Evolutionary conservation across 306 rosid genomes (phyloP), one percentile per base, ranked within the genome.

Genomic region (Casuarina cunninghamiana): DNA sequence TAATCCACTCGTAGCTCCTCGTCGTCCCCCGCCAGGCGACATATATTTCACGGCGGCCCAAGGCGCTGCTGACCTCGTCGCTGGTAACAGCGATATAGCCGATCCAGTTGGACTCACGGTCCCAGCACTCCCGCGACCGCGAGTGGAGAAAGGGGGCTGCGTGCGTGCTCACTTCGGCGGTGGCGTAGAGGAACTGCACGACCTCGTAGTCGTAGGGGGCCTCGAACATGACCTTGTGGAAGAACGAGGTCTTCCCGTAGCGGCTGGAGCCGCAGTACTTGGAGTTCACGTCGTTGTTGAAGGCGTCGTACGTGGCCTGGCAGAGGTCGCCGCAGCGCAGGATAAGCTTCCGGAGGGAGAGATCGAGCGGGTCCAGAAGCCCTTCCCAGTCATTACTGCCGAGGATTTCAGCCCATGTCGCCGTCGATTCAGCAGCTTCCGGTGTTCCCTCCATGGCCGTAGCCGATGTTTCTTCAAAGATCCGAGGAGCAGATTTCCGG

Each of bases 31-130:
- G 90, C 97, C 94, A 90, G 9, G 82, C 86, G 5, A 92, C 79
- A 69, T 90, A 88, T 63, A 92, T 84, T 53, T 90, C 97, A 0
- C 97, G 87, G 9, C 90, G 85, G 61, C 91, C 93, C 26, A 74
- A 13, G 50, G 63, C 71, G 1, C 8, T 12, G 35, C 77, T 55
- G 44, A 53, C 83, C 2, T 46, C 38, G 38, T 91, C 93, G 3
- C 88, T 80, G 73, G 88, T 82, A 55, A 90, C 89, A 4, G 93
- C 94, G 16, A 90, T 61, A 73, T 82, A 91, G 12, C 94, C 94
- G 63, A 91, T 89, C 94, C 93, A 91, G 69, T 91, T 89, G 49
- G 93, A 86, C 68, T 88, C 94, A 53, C 89, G 91, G 79, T 91
- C 94, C 91, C 97, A 88, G 0, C 87, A 66, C 72, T 88, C 94